Percentiles rank a stretch among this genome's conserved stretches.
Evolutionary conservation across 140 eudicot genomes (phyloP).

Genomic region (Oenanthe javanica): DNA sequence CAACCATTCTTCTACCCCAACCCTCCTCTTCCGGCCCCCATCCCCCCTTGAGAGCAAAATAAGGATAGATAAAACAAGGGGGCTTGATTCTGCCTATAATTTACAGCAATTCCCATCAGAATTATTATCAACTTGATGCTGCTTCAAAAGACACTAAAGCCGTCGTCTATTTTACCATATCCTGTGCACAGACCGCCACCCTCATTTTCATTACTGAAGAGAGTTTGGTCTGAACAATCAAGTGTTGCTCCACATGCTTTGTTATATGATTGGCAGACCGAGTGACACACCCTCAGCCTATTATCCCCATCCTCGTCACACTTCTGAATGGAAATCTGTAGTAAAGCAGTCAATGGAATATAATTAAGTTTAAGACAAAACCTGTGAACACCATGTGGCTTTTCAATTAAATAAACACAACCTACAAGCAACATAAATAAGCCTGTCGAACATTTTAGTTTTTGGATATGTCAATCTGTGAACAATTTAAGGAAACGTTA

Average conservation of each 20-base stretch:
- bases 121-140: not conserved
- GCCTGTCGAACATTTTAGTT: not conserved
- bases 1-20: constrained; percentile 34
- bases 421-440: not conserved
- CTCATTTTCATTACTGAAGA: constrained; percentile 58
- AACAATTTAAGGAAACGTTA: not conserved
- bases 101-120: constrained; percentile 32
- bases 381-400: not conserved
- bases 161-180: constrained; percentile 64
- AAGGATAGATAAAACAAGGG: not conserved
- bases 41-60: constrained; percentile 26
- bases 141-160: constrained; percentile 31
- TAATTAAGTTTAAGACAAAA: not conserved
- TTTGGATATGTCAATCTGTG: not conserved
- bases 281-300: constrained; percentile 88
- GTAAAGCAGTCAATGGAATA: not conserved
- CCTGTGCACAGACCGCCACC: constrained; percentile 82
- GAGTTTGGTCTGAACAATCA: constrained; percentile 90
- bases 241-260: constrained; percentile 90
- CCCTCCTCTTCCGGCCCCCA: not conserved
- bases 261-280: constrained; percentile 86
- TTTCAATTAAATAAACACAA: not conserved
- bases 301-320: constrained; percentile 88
- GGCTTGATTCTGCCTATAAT: constrained; percentile 44
- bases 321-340: constrained; percentile 85